Evolutionary conservation across 1,139 yeast species (phyloP), one percentile per base, ranked within the genome.

Genomic region (Suhomyces coccinellae): DNA sequence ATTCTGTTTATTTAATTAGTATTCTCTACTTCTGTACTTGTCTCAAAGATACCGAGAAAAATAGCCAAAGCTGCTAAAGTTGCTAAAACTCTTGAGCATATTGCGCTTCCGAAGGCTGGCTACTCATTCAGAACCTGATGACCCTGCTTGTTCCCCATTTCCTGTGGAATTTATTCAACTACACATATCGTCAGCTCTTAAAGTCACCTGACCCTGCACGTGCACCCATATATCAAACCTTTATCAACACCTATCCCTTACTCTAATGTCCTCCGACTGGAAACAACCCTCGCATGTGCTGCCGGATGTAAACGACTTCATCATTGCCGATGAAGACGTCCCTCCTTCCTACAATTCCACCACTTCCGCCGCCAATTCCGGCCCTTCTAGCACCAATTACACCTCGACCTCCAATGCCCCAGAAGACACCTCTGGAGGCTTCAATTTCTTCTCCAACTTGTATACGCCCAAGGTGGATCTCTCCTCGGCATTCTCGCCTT

Each of bases 381-480:
- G 33, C n/a, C 26, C 31, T 7, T 10, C 28, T 8, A 20, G 28
- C 9, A 13, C 24, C 36, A 26, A 10, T 12, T 26, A 10, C 29
- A 14, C 31, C 22, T 34, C 32, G 13, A 20, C 24, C 7, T 27
- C 28, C 20, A 41, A 31, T 17, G 10, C 34, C 12, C 22, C 33
- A n/a, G 11, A 9, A 12, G 27, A 11, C 27, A n/a, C 39, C 28
- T 10, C 32, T n/a, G 15, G 33, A 2, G 28, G 26, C 28, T 36
- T 28, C 28, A 29, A 20, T 24, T 34, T 47, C 37, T 46, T 49
- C 35, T 47, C 51, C 35, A 41, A 29, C 36, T 46, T 48, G 26
- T 48, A 47, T 33, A 64, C 67, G 30, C 79, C 82, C 32, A 70
- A 65, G 44, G 72, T 73, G 6, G 77, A 72, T 50, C 61, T 74